A percentile compares a stretch with the other conserved stretches of the same genome.
These are phyloP conservation scores for Talaromyces sp. DNA, from an alignment of 2,329 filamentous ascomycete species.

Conservation along the genomic window DNA sequence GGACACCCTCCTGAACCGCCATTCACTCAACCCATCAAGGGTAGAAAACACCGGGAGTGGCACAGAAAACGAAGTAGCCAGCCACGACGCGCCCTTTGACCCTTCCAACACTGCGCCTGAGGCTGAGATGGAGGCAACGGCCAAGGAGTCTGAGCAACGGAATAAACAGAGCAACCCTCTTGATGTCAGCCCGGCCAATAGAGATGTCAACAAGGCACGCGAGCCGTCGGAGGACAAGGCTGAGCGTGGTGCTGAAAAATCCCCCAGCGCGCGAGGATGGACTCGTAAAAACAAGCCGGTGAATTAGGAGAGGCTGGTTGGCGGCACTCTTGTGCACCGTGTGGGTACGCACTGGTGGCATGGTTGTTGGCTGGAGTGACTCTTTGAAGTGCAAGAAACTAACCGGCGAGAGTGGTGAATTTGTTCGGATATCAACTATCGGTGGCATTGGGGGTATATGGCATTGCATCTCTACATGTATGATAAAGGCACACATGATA, in stretches of 20 bases:
- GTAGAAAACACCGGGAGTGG: conserved; percentile 65
- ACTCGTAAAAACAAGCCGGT: conserved; percentile 27
- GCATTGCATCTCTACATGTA: background rate
- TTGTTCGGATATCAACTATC: background rate
- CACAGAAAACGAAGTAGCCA: conserved; percentile 55
- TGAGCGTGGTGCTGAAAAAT: conserved; percentile 33
- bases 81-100: conserved; percentile 62
- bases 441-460: background rate
- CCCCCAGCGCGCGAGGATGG: conserved; percentile 32
- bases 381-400: background rate
- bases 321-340: background rate
- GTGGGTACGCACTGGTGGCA: background rate
- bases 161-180: conserved; percentile 45
- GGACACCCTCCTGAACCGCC: conserved; percentile 39
- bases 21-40: conserved; percentile 58
- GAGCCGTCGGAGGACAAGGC: conserved; percentile 39
- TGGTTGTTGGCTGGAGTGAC: background rate
- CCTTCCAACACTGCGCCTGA: conserved; percentile 63
- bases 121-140: conserved; percentile 35
- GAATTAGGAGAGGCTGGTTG: conserved; percentile 7
- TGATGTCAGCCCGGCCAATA: conserved; percentile 57
- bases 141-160: conserved; percentile 33
- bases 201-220: conserved; percentile 48
- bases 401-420: background rate
- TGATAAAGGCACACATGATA: background rate